Base-by-base conservation (phyloP, 345 rosid genomes). In the Brassica juncea region DNA sequence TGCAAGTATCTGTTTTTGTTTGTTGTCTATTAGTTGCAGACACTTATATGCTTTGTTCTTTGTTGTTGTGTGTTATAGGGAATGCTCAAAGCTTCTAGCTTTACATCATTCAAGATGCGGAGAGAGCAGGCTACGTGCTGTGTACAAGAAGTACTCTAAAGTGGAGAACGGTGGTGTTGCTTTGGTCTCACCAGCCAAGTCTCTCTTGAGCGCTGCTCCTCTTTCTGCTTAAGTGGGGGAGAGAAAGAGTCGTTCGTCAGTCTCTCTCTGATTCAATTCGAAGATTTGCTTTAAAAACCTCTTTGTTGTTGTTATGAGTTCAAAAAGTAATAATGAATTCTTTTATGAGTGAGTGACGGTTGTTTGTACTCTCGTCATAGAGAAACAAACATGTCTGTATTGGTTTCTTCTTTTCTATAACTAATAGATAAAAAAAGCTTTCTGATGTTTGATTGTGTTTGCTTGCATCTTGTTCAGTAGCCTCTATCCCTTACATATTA, bases 51-150 rank as follows among this genome's bases (percentile, higher is more conserved):
- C 4, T 44, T 44, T 12, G 4, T 49, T 1, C 55, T 23, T 4
- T 28, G 59, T 4, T 28, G 59, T 4, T 34, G 8, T 72, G 39
- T 66, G 6, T 14, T 49, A 14, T 83, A 92, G 97, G 82, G 87
- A 85, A 32, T 94, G 98, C 58, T 92, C 97, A 61, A 85, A 90
- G 87, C 74, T 86, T 19, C 70, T 94, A 63, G 89, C 83, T 1
- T 70, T 76, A 54, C 85, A 77, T 60, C 94, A 94, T 31, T 82
- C 88, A 3, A 83, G 81, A 28, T 90, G 89, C 55, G 82, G 83
- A 59, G 93, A 86, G 78, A 86, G 87, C 70, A 91, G 89, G 86
- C 84, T 94, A 34, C 87, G 86, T 75, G 94, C 91, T 7, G 89
- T 86, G 47, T 77, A 84, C 67, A 76, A 82, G 85, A 94, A 94